Evolutionary conservation across 2,329 filamentous ascomycete genomes (phyloP).

Genomic region (Cladosporium sp.): DNA sequence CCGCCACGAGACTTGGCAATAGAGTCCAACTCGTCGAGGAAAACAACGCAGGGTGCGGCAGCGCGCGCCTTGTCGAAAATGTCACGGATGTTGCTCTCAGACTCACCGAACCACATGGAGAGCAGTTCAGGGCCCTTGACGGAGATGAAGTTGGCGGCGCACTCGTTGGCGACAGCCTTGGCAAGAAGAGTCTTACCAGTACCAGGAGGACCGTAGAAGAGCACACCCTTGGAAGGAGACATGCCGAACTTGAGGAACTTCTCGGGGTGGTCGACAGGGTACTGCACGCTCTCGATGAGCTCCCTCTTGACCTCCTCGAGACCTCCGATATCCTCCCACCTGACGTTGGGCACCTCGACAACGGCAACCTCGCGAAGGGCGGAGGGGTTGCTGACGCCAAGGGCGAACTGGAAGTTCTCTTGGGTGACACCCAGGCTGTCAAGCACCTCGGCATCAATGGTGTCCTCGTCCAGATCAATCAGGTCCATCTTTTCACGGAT

Average conservation of each 20-base stretch:
- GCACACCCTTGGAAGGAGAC: conserved; percentile 93
- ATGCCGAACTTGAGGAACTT: conserved; percentile 99
- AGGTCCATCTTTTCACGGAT: conserved; percentile 99
- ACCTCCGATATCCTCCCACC: conserved; percentile 99
- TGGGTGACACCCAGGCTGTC: conserved; percentile 98
- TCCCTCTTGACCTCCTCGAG: conserved; percentile 98
- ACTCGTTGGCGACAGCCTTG: conserved; percentile 99
- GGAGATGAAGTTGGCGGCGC: conserved; percentile 98
- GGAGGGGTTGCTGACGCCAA: conserved; percentile 97
- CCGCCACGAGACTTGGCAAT: conserved; percentile 99
- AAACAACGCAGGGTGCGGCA: conserved; percentile 95
- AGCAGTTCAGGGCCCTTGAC: conserved; percentile 97
- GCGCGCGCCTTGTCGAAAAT: conserved; percentile 99
- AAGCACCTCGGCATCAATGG: conserved; percentile 95
- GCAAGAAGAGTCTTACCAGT: conserved; percentile 99
- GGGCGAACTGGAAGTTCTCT: conserved; percentile 99
- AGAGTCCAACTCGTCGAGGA: conserved; percentile 97
- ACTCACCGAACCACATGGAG: conserved; percentile 99
- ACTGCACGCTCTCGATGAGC: conserved; percentile 97
- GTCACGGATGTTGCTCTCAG: conserved; percentile 98
- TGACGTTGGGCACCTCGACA: conserved; percentile 97
- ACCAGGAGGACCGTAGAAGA: conserved; percentile 98
- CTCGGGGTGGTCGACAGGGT: conserved; percentile 98
- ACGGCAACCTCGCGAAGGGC: conserved; percentile 97
- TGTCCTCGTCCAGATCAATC: conserved; percentile 97